Evolutionary conservation across 2,329 filamentous ascomycete genomes (phyloP).

Genomic region (Aspergillus sp.): DNA sequence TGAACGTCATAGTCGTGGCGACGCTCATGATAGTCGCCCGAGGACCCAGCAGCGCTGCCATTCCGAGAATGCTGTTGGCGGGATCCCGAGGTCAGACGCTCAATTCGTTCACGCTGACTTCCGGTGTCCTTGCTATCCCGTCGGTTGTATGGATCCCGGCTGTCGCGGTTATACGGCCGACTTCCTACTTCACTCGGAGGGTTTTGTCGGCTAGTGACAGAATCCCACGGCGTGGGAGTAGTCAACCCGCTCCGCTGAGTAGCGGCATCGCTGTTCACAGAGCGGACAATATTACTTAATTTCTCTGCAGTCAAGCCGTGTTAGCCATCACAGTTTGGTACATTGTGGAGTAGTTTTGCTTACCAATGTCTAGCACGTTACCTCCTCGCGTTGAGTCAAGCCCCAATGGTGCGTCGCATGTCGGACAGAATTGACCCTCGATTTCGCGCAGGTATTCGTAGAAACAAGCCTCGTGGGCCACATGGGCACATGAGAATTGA

Average conservation of each 20-base stretch:
- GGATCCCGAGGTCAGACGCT: slow-evolving; percentile 43
- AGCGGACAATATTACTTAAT: slow-evolving; percentile 88
- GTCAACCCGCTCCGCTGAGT: slow-evolving; percentile 50
- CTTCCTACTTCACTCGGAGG: slow-evolving; percentile 31
- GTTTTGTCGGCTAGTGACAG: slow-evolving; percentile 31
- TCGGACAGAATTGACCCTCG: slow-evolving; percentile 90
- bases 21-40: slow-evolving; percentile 76
- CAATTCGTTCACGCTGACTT: slow-evolving; percentile 46
- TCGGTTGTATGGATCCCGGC: slow-evolving; percentile 29
- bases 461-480: slow-evolving; percentile 96
- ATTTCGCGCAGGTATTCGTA: slow-evolving; percentile 97
- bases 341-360: slow-evolving; percentile 24
- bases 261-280: slow-evolving; percentile 68
- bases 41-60: slow-evolving; percentile 74
- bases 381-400: slow-evolving; percentile 90
- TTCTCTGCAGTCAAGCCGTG: slow-evolving; percentile 65
- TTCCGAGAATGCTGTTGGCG: slow-evolving; percentile 65
- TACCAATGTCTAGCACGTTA: slow-evolving; percentile 90
- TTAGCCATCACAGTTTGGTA: slow-evolving; percentile 15
- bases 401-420: slow-evolving; percentile 87
- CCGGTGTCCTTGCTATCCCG: slow-evolving; percentile 44
- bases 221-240: slow-evolving; percentile 64
- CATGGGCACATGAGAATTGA: slow-evolving; percentile 95
- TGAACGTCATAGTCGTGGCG: slow-evolving; percentile 95
- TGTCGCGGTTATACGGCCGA: slow-evolving; percentile 24